Conservation (phyloP, 139 green algal species). For the Dunaliella primolecta region DNA sequence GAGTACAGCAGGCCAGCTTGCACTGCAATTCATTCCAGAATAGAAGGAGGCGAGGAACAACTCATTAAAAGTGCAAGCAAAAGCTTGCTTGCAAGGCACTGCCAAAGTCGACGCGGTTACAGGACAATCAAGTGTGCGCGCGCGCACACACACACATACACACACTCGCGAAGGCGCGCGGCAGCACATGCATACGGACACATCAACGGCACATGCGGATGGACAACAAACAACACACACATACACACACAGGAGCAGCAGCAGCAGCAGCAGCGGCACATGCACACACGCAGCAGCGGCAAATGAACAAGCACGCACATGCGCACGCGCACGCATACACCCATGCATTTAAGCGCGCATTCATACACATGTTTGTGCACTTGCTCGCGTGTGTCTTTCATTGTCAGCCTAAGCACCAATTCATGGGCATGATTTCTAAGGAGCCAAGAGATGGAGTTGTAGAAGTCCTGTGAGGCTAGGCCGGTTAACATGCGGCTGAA, state of each 20-base stretch:
- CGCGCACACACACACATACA: not conserved
- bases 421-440: too few relatives aligned
- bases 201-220: too few relatives aligned
- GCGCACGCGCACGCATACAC: not conserved
- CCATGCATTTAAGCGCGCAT: not conserved
- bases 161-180: not conserved
- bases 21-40: not conserved
- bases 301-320: not conserved
- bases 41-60: not conserved
- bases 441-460: too few relatives aligned
- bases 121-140: not conserved
- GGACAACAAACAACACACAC: too few relatives aligned
- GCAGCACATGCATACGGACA: too few relatives aligned
- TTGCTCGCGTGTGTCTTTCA: too few relatives aligned
- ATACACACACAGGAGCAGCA: not conserved
- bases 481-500: too few relatives aligned
- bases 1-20: too few relatives aligned
- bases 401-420: too few relatives aligned
- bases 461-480: too few relatives aligned
- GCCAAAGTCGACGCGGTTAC: not conserved
- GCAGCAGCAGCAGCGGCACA: too few relatives aligned
- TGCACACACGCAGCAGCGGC: not conserved
- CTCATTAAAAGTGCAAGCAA: not conserved
- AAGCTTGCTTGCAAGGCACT: not conserved
- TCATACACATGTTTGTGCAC: too few relatives aligned